Evolutionary conservation across 2,329 filamentous ascomycete species (phyloP).

Genomic region (Ascosphaera pollenicola): DNA sequence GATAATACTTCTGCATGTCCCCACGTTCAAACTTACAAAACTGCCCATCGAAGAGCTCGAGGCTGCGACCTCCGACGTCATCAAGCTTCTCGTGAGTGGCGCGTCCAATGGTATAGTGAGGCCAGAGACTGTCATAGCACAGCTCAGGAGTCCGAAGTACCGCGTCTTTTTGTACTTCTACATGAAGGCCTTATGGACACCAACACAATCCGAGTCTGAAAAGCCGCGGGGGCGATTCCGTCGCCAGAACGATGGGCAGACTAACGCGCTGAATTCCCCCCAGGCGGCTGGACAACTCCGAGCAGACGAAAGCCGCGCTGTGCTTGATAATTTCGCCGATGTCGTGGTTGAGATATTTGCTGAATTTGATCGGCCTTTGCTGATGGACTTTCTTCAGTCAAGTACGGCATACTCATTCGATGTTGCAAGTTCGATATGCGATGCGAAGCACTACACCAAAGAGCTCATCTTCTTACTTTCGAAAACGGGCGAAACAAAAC

Average conservation of each 20-base stretch:
- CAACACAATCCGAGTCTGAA: slow-evolving; percentile 21
- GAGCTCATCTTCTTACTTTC: slow-evolving; percentile 93
- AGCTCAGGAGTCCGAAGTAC: slow-evolving; percentile 46
- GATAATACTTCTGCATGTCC: slow-evolving; percentile 71
- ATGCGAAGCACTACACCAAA: slow-evolving; percentile 57
- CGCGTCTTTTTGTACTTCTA: slow-evolving; percentile 80
- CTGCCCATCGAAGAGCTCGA: slow-evolving; percentile 52
- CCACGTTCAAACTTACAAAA: slow-evolving; percentile 41
- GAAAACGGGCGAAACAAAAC: slow-evolving; percentile 84
- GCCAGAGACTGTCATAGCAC: slow-evolving; percentile 53
- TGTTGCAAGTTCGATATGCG: slow-evolving; percentile 48
- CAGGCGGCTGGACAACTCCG: slow-evolving; percentile 24
- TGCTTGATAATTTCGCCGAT: slow-evolving; percentile 76
- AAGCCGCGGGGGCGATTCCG: slow-evolving; percentile 14
- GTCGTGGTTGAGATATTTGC: slow-evolving; percentile 72
- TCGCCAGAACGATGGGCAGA: slow-evolving; percentile 14
- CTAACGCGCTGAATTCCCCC: neutral
- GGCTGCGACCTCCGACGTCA: slow-evolving; percentile 59
- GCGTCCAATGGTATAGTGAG: slow-evolving; percentile 71
- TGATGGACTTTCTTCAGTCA: slow-evolving; percentile 71
- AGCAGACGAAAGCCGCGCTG: slow-evolving; percentile 34
- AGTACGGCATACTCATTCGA: slow-evolving; percentile 82
- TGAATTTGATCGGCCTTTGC: slow-evolving; percentile 51
- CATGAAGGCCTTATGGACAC: slow-evolving; percentile 64
- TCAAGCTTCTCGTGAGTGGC: slow-evolving; percentile 72